These are phyloP conservation scores for Paradendryphiella salina DNA, from an alignment of 2,329 filamentous ascomycete species.

Conservation along the genomic window DNA sequence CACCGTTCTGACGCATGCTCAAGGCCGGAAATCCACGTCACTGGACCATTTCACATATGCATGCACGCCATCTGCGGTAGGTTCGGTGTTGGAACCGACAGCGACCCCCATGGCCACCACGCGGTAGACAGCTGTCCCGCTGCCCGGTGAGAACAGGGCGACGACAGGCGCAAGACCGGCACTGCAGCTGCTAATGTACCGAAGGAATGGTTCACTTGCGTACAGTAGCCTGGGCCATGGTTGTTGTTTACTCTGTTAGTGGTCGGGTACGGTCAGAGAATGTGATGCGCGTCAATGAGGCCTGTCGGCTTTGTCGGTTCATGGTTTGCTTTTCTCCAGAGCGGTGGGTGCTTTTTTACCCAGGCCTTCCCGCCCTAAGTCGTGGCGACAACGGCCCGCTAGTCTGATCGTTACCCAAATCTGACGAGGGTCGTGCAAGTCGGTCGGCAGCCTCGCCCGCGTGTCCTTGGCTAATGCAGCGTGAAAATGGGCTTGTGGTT, in stretches of 20 bases:
- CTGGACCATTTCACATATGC: constrained; percentile 8
- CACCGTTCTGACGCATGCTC: constrained; percentile 9
- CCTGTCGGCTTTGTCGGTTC: constrained; percentile 13
- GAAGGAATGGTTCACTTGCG: constrained; percentile 14
- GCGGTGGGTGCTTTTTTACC: constrained; percentile 15
- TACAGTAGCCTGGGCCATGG: constrained; percentile 10
- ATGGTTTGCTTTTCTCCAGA: constrained; percentile 4
- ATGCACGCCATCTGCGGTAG: constrained; percentile 6
- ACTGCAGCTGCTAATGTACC: constrained; percentile 12
- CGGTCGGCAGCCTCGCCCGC: constrained; percentile 18
- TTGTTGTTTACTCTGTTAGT: constrained; percentile 9
- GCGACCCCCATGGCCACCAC: constrained; percentile 2
- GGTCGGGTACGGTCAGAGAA: constrained; percentile 4
- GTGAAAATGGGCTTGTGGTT: neutral
- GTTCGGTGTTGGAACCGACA: constrained; percentile 5
- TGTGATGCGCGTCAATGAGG: constrained; percentile 7
- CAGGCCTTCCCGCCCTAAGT: constrained; percentile 29
- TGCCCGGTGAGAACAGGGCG: constrained; percentile 12
- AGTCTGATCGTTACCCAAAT: constrained; percentile 22
- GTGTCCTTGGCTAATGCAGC: constrained; percentile 14
- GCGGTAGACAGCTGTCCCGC: constrained; percentile 14
- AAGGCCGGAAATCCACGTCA: constrained; percentile 9
- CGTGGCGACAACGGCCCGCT: constrained; percentile 30
- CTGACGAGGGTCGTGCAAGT: constrained; percentile 15
- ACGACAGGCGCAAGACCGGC: neutral